A percentile compares a stretch with the other conserved stretches of the same genome.
Evolutionary conservation across 805 yeast species (phyloP).

Genomic region (Blastobotrys parvus): DNA sequence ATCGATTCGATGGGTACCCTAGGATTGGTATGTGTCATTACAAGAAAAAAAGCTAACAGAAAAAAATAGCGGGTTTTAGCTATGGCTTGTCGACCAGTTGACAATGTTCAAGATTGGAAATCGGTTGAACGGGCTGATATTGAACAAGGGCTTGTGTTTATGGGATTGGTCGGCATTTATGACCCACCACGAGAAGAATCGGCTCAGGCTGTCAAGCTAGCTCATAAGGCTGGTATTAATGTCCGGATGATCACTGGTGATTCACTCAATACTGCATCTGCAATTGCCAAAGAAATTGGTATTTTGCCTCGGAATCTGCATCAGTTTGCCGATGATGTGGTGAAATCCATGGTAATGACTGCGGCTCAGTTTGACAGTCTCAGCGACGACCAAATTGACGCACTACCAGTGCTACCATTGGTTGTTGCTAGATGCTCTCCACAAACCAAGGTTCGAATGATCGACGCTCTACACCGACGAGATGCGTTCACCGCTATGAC

Average conservation of each 20-base stretch:
- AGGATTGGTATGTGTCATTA: no score
- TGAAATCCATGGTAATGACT: constrained; percentile 63
- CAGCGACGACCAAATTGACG: constrained; percentile 51
- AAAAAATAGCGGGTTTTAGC: constrained; percentile 69
- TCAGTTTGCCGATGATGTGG: constrained; percentile 44
- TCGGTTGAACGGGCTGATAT: constrained; percentile 32
- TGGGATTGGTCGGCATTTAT: constrained; percentile 69
- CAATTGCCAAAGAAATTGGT: constrained; percentile 77
- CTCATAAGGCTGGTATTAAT: constrained; percentile 68
- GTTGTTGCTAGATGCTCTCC: constrained; percentile 83
- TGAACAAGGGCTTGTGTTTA: constrained; percentile 47
- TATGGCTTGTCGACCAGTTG: constrained; percentile 41
- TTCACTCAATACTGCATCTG: constrained; percentile 68
- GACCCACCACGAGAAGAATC: constrained; percentile 75
- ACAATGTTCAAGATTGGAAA: constrained; percentile 14
- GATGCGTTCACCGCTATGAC: constrained; percentile 68
- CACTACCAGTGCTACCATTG: constrained; percentile 56
- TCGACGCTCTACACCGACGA: constrained; percentile 64
- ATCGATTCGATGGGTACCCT: constrained; percentile 53
- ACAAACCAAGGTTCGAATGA: constrained; percentile 71
- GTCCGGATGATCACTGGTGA: constrained; percentile 82
- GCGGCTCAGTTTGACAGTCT: constrained; percentile 63
- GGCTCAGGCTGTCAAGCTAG: constrained; percentile 50
- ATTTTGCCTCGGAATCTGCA: constrained; percentile 56
- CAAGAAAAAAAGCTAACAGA: no score